These are phyloP conservation scores for Apiospora kogelbergensis DNA, from an alignment of 2,329 filamentous ascomycete genomes.

Conservation along the genomic window DNA sequence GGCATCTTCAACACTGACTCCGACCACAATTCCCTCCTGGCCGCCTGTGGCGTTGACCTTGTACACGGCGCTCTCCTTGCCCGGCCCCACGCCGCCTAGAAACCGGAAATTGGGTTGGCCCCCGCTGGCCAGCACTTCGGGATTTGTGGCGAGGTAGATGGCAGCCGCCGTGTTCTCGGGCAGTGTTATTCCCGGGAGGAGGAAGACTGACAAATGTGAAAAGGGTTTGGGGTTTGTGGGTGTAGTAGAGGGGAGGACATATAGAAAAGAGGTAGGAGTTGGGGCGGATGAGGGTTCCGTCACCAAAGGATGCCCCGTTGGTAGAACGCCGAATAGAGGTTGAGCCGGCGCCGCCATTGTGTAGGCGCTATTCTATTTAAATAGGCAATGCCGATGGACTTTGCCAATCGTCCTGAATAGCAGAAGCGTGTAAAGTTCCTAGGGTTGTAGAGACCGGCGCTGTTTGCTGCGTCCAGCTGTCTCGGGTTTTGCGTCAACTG, in stretches of 20 bases:
- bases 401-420: not conserved
- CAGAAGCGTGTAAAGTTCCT: not conserved
- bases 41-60: conserved; percentile 53
- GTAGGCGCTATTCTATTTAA: not conserved
- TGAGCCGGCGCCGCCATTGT: conserved; percentile 13
- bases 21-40: conserved; percentile 61
- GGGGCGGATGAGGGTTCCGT: conserved; percentile 53
- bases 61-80: conserved; percentile 92
- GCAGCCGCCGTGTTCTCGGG: conserved; percentile 78
- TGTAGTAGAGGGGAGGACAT: conserved; percentile 15
- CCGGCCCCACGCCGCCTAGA: conserved; percentile 83
- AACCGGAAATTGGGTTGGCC: conserved; percentile 69
- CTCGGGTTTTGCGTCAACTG: not conserved
- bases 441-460: not conserved
- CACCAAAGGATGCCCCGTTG: conserved; percentile 59
- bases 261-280: conserved; percentile 22
- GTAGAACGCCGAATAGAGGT: conserved; percentile 58
- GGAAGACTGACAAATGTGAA: conserved; percentile 84
- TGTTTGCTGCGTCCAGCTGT: not conserved
- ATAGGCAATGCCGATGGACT: not conserved
- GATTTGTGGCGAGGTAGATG: conserved; percentile 72
- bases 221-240: conserved; percentile 49
- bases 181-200: conserved; percentile 75
- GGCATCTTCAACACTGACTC: conserved; percentile 78
- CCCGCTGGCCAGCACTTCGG: conserved; percentile 36